phyloP scores from a whole-genome alignment of 2,329 filamentous ascomycete genomes.

The Pseudogymnoascus sp. region DNA sequence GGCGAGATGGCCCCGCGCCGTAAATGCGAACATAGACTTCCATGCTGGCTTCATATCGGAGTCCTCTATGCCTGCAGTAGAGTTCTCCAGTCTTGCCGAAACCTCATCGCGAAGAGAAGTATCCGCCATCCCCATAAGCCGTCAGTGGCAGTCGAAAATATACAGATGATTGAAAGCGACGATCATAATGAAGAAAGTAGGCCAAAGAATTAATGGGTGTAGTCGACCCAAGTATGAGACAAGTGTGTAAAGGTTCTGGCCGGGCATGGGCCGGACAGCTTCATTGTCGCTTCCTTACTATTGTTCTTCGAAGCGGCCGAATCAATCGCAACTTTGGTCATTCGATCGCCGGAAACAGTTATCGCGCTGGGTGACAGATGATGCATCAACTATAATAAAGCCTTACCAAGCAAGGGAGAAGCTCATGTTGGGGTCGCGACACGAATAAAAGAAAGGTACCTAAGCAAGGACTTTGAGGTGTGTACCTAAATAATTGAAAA shows the following conservation, averaged over 20 bases:
- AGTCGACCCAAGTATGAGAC: background rate
- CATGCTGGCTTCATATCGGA: conserved; percentile 3
- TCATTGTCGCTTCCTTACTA: background rate
- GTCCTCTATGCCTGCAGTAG: background rate
- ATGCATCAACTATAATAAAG: background rate
- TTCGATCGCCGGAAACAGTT: background rate
- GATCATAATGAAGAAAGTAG: background rate
- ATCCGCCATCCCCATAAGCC: background rate
- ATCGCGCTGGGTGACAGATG: background rate
- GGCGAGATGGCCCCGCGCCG: conserved; percentile 49
- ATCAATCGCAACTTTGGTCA: background rate
- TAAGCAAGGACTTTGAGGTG: background rate
- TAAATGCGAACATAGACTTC: conserved; percentile 60
- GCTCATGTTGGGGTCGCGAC: background rate
- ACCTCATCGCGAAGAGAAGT: background rate
- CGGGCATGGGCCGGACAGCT: background rate
- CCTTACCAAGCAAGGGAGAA: background rate
- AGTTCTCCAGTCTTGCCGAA: background rate
- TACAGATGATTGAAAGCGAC: background rate
- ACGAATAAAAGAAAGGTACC: background rate
- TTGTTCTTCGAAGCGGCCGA: conserved; percentile 4
- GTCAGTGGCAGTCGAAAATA: background rate
- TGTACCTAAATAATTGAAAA: background rate
- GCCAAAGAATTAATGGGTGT: background rate
- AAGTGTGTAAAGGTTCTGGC: background rate